phyloP scores from a whole-genome alignment of 2,329 filamentous ascomycete species.

The Ceratocystis destructans region DNA sequence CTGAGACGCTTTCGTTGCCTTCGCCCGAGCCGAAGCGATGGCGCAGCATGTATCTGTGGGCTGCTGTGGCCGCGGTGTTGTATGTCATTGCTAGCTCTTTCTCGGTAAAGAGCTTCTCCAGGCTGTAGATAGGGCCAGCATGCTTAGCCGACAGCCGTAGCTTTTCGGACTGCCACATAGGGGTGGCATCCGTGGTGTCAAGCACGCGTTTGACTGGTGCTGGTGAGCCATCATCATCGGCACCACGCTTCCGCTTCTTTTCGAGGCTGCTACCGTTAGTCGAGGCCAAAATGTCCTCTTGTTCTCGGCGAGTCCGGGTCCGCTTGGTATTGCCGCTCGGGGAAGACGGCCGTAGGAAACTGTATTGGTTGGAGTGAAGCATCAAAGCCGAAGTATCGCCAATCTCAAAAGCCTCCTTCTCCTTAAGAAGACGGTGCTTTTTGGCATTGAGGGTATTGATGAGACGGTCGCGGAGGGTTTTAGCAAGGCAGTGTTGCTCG shows the following conservation, averaged over 20 bases:
- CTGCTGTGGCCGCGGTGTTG: conserved; percentile 47
- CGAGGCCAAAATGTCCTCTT: conserved; percentile 41
- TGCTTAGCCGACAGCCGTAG: conserved; percentile 40
- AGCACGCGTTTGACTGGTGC: conserved; percentile 42
- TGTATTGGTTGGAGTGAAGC: conserved; percentile 55
- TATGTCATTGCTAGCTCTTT: conserved; percentile 55
- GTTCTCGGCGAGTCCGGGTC: conserved; percentile 46
- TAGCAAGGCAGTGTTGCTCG: conserved; percentile 45
- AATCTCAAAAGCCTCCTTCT: conserved; percentile 56
- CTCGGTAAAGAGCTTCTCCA: conserved; percentile 58
- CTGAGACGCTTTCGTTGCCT: conserved; percentile 39
- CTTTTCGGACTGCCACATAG: conserved; percentile 50
- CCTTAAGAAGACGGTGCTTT: conserved; percentile 49
- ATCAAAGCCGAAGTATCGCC: conserved; percentile 51
- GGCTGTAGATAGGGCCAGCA: conserved; percentile 47
- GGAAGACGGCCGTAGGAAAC: conserved; percentile 49
- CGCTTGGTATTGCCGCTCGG: conserved; percentile 52
- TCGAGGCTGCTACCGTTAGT: conserved; percentile 32
- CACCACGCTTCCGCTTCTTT: conserved; percentile 48
- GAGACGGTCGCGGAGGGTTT: conserved; percentile 51
- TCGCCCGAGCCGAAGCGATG: conserved; percentile 31
- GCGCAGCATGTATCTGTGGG: conserved; percentile 47
- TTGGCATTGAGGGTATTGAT: conserved; percentile 52
- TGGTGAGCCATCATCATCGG: conserved; percentile 50
- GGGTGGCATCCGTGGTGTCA: conserved; percentile 44